A percentile compares a stretch with the other conserved stretches of the same genome.
Evolutionary conservation across 2,329 filamentous ascomycete species (phyloP).

Genomic region (Paraphoma chrysanthemicola): DNA sequence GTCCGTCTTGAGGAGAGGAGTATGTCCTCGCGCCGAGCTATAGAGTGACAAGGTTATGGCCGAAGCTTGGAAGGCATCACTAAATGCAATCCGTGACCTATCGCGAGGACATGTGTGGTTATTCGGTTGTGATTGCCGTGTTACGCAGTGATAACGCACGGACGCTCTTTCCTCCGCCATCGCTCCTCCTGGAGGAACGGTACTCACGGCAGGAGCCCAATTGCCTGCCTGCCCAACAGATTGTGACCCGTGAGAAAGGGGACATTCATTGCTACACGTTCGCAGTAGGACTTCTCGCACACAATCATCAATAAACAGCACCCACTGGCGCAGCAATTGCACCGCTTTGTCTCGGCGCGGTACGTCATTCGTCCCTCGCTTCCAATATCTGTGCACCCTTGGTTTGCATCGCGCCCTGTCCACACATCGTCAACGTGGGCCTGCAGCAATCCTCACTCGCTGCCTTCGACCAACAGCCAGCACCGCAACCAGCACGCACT

Average conservation of each 20-base stretch:
- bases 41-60: background rate
- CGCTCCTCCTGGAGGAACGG: slow-evolving; percentile 7
- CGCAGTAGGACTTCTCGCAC: background rate
- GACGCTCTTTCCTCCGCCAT: background rate
- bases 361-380: slow-evolving; percentile 32
- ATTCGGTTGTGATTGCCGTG: slow-evolving; percentile 7
- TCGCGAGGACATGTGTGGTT: slow-evolving; percentile 16
- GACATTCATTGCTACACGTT: background rate
- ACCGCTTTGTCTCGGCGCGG: background rate
- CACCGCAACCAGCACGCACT: slow-evolving; percentile 9
- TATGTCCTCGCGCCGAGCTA: background rate
- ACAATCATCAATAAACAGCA: background rate
- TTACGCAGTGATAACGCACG: background rate
- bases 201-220: slow-evolving; percentile 1
- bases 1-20: background rate
- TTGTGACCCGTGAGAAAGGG: background rate
- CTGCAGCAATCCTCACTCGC: slow-evolving; percentile 28
- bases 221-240: background rate
- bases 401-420: slow-evolving; percentile 21
- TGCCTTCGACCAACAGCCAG: slow-evolving; percentile 14
- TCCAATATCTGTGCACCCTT: slow-evolving; percentile 27
- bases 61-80: background rate
- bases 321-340: background rate
- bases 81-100: slow-evolving; percentile 3
- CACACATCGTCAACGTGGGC: slow-evolving; percentile 41